phyloP scores from a whole-genome alignment of 106 monocot genomes.

The Hemerocallis citrina region DNA sequence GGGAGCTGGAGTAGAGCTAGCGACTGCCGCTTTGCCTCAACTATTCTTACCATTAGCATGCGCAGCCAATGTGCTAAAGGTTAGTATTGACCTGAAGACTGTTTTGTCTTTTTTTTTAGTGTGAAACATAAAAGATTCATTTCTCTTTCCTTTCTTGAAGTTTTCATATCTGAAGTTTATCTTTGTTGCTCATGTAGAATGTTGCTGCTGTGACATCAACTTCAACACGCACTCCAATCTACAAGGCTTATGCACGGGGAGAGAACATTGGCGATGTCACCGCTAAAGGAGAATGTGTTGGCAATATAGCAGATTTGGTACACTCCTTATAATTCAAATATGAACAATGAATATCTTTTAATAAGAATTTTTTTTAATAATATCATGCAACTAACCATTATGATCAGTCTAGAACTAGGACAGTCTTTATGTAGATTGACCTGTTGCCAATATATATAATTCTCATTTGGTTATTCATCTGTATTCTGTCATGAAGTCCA shows the following conservation, averaged over 20 bases:
- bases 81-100: constrained; percentile 2
- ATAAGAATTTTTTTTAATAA: neutral
- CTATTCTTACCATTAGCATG: constrained; percentile 96
- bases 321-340: neutral
- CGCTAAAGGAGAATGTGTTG: constrained; percentile 99
- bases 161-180: neutral
- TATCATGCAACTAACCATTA: neutral
- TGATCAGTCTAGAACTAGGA: neutral
- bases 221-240: constrained; percentile 93
- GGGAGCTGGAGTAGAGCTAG: constrained; percentile 94
- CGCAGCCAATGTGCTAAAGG: constrained; percentile 90
- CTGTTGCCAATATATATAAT: no score
- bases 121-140: neutral
- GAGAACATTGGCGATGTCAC: constrained; percentile 99
- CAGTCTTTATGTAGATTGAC: neutral
- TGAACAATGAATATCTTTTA: neutral
- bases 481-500: no score
- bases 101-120: neutral
- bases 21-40: constrained; percentile 82
- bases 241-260: constrained; percentile 95
- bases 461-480: no score
- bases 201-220: constrained; percentile 97
- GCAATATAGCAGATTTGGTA: constrained; percentile 98
- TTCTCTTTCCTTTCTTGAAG: neutral
- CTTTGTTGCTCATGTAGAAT: constrained; percentile 46